These are phyloP conservation scores for Colletotrichum sp. DNA, from an alignment of 2,329 filamentous ascomycete species.

Conservation along the genomic window DNA sequence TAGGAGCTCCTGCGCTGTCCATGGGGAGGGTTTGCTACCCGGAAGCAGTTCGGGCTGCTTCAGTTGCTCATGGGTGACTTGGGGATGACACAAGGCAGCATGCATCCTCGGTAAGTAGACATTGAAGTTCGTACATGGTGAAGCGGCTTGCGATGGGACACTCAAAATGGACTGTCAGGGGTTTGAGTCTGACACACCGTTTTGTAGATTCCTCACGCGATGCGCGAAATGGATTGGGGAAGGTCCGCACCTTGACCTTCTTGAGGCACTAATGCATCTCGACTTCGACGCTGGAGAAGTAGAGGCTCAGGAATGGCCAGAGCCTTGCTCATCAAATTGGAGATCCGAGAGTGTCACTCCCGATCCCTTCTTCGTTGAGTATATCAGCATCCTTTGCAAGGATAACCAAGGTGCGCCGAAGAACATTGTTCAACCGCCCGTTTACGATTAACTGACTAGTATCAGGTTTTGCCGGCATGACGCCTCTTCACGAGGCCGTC, in stretches of 20 bases:
- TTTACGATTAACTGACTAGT: background rate
- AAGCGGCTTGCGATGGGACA: accelerated
- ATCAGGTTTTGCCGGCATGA: background rate
- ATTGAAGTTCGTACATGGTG: background rate
- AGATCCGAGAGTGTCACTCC: background rate
- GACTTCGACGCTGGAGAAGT: background rate
- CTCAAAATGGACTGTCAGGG: background rate
- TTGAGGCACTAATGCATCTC: background rate
- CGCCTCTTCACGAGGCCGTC: background rate
- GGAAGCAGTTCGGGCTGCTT: accelerated
- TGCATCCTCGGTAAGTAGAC: background rate
- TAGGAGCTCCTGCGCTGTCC: background rate
- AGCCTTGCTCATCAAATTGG: background rate
- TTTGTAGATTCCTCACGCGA: background rate
- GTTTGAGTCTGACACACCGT: background rate
- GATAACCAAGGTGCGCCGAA: background rate
- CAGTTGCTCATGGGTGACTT: background rate
- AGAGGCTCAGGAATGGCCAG: background rate
- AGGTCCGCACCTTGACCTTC: background rate
- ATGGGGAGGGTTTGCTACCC: background rate
- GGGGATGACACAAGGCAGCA: background rate
- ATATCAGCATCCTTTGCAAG: background rate
- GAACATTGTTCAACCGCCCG: too few relatives aligned
- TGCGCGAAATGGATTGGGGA: background rate
- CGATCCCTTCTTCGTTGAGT: background rate